Conservation (phyloP, 306 rosid species). For the Elaeagnus macrophylla region DNA sequence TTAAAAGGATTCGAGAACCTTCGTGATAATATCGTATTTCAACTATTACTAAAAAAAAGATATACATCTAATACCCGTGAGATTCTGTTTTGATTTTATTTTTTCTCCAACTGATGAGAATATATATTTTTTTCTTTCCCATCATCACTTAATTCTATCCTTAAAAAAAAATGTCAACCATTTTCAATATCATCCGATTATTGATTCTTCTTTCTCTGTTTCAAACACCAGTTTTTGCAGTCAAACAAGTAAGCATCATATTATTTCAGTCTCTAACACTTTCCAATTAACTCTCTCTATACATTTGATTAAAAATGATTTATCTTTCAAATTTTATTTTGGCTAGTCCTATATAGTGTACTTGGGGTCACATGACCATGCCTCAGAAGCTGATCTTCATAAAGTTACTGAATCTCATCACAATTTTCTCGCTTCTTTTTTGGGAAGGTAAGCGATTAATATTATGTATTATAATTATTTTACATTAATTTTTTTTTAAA, state of each 20-base stretch:
- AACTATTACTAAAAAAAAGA: no score
- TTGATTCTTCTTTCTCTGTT: slow-evolving; percentile 30
- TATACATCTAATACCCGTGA: no score
- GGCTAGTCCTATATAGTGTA: slow-evolving; percentile 54
- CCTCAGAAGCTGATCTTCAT: slow-evolving; percentile 34
- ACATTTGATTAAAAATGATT: no score
- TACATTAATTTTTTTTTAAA: no score
- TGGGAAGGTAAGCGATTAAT: slow-evolving; percentile 45
- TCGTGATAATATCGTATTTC: no score
- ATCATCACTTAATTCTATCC: background rate
- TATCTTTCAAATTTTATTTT: background rate
- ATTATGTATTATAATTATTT: no score
- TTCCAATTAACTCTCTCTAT: no score
- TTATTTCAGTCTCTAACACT: background rate
- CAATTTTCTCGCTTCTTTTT: slow-evolving; percentile 37
- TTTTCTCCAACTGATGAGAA: no score
- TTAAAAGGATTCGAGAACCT: no score
- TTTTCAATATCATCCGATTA: slow-evolving; percentile 17
- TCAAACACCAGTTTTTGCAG: slow-evolving; percentile 40
- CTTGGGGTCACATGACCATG: slow-evolving; percentile 68
- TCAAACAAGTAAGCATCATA: slow-evolving; percentile 28
- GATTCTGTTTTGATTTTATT: no score
- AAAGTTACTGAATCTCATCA: slow-evolving; percentile 43
- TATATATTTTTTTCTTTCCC: background rate
- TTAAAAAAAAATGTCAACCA: slow-evolving; percentile 32